Percentiles rank a stretch among this genome's conserved stretches.
These are phyloP conservation scores for Tuber calosporum DNA, from an alignment of 495 filamentous ascomycete genomes.

Conservation along the genomic window DNA sequence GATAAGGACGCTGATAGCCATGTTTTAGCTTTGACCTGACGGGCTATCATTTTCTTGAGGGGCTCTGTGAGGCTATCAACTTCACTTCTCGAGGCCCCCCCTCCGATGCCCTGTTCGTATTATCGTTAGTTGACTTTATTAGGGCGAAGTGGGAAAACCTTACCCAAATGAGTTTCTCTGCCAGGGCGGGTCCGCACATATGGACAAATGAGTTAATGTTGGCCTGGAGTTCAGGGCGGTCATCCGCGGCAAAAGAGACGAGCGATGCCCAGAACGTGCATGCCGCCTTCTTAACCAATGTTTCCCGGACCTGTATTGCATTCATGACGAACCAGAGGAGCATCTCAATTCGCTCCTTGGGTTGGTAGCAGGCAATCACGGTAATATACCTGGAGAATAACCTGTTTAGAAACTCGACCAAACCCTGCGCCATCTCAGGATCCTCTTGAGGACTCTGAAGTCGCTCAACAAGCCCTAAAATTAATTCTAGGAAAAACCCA, in stretches of 20 bases:
- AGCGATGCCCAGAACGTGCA: slow-evolving; percentile 71
- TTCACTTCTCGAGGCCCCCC: slow-evolving; percentile 68
- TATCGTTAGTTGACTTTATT: slow-evolving; percentile 43
- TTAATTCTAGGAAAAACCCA: slow-evolving; percentile 55
- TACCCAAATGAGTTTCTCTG: slow-evolving; percentile 45
- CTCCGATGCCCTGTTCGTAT: slow-evolving; percentile 54
- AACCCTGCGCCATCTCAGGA: slow-evolving; percentile 70
- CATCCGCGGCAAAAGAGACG: slow-evolving; percentile 34
- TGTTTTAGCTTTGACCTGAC: slow-evolving; percentile 53
- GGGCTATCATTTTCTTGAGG: slow-evolving; percentile 64
- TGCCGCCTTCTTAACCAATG: slow-evolving; percentile 71
- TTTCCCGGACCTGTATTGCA: slow-evolving; percentile 63
- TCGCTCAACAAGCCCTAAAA: slow-evolving; percentile 57
- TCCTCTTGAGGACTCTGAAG: slow-evolving; percentile 63
- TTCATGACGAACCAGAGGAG: slow-evolving; percentile 73
- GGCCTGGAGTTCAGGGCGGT: slow-evolving; percentile 23
- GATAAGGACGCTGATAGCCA: slow-evolving; percentile 58
- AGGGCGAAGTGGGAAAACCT: slow-evolving; percentile 56
- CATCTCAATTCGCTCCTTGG: slow-evolving; percentile 52
- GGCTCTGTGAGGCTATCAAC: slow-evolving; percentile 68
- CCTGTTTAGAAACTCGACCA: slow-evolving; percentile 63
- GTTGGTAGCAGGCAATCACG: slow-evolving; percentile 51
- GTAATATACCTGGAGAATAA: slow-evolving; percentile 59
- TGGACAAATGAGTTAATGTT: slow-evolving; percentile 29
- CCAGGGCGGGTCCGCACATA: slow-evolving; percentile 33